These are phyloP conservation scores for Coemansia sp. DNA, from an alignment of 192 early-diverging fungal genomes.

Conservation along the genomic window DNA sequence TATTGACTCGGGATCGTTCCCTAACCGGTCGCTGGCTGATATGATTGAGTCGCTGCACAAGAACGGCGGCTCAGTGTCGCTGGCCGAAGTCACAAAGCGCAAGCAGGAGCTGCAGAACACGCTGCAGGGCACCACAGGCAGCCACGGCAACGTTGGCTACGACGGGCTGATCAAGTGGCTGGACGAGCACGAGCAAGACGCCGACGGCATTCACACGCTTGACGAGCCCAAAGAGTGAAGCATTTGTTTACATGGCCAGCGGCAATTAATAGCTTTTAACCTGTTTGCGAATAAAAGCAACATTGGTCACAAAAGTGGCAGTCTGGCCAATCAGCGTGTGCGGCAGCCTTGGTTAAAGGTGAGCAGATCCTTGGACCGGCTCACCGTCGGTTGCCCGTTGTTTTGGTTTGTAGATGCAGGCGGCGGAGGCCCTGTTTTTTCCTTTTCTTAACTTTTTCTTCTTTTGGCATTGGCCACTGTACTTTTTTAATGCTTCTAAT, in stretches of 20 bases:
- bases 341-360: background rate
- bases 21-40: slow-evolving; percentile 31
- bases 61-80: slow-evolving; percentile 22
- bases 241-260: background rate
- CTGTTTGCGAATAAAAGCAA: too few species aligned
- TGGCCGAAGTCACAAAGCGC: slow-evolving; percentile 21
- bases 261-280: too few species aligned
- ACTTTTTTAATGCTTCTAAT: slow-evolving; percentile 15
- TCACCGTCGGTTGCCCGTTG: background rate
- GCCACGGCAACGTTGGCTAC: slow-evolving; percentile 58
- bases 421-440: background rate
- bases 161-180: slow-evolving; percentile 65
- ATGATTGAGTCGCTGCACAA: slow-evolving; percentile 31
- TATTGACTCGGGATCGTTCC: slow-evolving; percentile 14
- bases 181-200: slow-evolving; percentile 15
- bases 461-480: background rate
- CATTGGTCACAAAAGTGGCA: too few species aligned
- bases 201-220: background rate
- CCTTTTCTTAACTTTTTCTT: background rate
- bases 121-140: slow-evolving; percentile 45
- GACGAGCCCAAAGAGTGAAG: background rate
- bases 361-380: background rate
- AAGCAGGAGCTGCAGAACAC: slow-evolving; percentile 36
- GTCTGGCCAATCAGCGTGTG: slow-evolving; percentile 5
- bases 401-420: background rate